A percentile compares a stretch with the other conserved stretches of the same genome.
phyloP scores from a whole-genome alignment of 192 early-diverging fungal species.

The Dispira simplex region DNA sequence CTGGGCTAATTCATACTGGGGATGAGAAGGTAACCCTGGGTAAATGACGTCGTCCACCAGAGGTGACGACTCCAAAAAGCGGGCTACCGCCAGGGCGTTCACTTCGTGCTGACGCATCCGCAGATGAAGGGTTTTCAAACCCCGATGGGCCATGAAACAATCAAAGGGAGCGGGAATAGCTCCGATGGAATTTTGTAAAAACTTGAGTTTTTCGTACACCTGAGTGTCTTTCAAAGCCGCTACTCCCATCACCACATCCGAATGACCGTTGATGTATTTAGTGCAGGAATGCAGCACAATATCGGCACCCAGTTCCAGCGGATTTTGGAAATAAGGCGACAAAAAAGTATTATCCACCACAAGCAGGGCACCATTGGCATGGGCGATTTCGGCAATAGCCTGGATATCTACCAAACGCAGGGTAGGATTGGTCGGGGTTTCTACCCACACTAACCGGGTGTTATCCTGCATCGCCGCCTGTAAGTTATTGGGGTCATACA shows the following conservation, averaged over 20 bases:
- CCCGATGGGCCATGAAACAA: slow-evolving; percentile 87
- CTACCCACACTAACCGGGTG: slow-evolving; percentile 72
- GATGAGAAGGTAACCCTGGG: slow-evolving; percentile 81
- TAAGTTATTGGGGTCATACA: slow-evolving; percentile 47
- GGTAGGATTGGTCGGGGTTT: slow-evolving; percentile 82
- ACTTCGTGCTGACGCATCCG: slow-evolving; percentile 83
- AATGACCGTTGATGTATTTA: slow-evolving; percentile 98
- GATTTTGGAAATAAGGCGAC: slow-evolving; percentile 80
- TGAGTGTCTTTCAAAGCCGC: slow-evolving; percentile 65
- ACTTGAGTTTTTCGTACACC: slow-evolving; percentile 58
- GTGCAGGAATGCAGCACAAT: slow-evolving; percentile 96
- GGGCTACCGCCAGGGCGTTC: slow-evolving; percentile 76
- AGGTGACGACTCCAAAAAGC: slow-evolving; percentile 48
- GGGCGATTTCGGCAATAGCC: slow-evolving; percentile 44
- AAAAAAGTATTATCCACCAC: slow-evolving; percentile 84
- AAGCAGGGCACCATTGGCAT: slow-evolving; percentile 42
- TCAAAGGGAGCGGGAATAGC: slow-evolving; percentile 94
- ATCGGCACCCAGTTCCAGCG: slow-evolving; percentile 85
- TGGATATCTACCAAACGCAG: slow-evolving; percentile 66
- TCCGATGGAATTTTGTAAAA: slow-evolving; percentile 96
- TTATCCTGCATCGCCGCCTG: slow-evolving; percentile 43
- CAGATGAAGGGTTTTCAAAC: slow-evolving; percentile 88
- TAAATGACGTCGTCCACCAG: slow-evolving; percentile 80
- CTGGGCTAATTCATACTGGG: slow-evolving; percentile 81
- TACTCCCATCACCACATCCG: slow-evolving; percentile 96